phyloP scores from a whole-genome alignment of 768 basidiomycete species.

The Xerocomellus intermedius region DNA sequence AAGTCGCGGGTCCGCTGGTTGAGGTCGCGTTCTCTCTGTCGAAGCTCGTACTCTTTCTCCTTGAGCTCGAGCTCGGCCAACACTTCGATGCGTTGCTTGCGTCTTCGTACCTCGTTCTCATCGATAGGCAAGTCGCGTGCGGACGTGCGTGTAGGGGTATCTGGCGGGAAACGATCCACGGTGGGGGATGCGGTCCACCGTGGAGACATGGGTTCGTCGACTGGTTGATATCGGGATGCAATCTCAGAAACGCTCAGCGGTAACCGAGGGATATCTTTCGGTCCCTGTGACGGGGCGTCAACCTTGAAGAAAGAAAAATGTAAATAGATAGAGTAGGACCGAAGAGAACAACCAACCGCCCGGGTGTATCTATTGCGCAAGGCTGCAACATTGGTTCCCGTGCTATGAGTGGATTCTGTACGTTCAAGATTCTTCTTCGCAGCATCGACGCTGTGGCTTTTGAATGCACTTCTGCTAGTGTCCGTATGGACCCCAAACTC shows the following conservation, averaged over 20 bases:
- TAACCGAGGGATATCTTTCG: constrained; percentile 61
- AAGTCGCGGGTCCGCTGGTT: constrained; percentile 53
- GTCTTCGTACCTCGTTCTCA: constrained; percentile 29
- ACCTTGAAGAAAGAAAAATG: constrained; percentile 36
- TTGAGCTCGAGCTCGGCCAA: constrained; percentile 50
- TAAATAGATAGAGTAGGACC: not conserved
- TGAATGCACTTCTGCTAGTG: constrained; percentile 13
- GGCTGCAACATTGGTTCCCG: constrained; percentile 61
- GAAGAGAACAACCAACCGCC: constrained; percentile 41
- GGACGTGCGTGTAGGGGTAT: constrained; percentile 19
- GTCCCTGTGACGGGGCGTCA: constrained; percentile 50
- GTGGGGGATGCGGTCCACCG: constrained; percentile 38
- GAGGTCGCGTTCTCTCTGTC: constrained; percentile 54
- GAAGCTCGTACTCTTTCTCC: constrained; percentile 54
- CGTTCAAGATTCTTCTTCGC: constrained; percentile 43
- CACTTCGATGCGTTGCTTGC: constrained; percentile 48
- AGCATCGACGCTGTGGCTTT: constrained; percentile 32
- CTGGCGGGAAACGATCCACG: constrained; percentile 25
- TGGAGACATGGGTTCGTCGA: constrained; percentile 44
- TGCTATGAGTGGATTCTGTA: constrained; percentile 52
- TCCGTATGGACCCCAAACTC: constrained; percentile 36
- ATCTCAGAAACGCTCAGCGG: constrained; percentile 63
- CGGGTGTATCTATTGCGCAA: constrained; percentile 64
- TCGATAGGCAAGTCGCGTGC: constrained; percentile 19
- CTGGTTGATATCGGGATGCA: constrained; percentile 58